phyloP scores from a whole-genome alignment of 257 asterid genomes.

The Gentiana straminea region DNA sequence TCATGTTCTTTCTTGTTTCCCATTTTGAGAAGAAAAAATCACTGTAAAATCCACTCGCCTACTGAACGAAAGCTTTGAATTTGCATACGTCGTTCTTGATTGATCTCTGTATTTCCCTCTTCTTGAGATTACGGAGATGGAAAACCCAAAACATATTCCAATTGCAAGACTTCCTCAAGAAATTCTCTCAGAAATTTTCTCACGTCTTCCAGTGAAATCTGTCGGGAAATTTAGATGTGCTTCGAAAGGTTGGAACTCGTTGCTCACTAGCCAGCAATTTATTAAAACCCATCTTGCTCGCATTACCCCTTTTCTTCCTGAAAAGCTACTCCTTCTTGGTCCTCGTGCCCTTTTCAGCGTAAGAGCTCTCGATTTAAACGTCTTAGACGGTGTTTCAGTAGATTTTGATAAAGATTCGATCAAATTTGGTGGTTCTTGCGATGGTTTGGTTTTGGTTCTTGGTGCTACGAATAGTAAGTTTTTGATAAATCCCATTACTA shows the following conservation, averaged over 20 bases:
- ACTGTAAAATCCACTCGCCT: too few species aligned
- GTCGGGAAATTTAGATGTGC: constrained; percentile 27
- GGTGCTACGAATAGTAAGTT: constrained; percentile 6
- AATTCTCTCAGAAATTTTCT: constrained; percentile 20
- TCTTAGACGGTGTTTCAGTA: neutral
- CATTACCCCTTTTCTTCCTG: constrained; percentile 1
- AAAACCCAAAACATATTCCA: too few species aligned
- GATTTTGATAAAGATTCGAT: constrained; percentile 18
- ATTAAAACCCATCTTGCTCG: constrained; percentile 15
- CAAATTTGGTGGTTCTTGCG: constrained; percentile 14
- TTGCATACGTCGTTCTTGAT: too few species aligned
- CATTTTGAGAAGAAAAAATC: too few species aligned
- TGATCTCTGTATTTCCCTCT: too few species aligned
- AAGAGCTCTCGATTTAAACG: neutral
- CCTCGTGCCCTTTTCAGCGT: constrained; percentile 6
- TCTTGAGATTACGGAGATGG: too few species aligned
- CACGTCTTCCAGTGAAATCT: constrained; percentile 20
- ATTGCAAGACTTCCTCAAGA: constrained; percentile 14
- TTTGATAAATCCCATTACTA: constrained; percentile 32
- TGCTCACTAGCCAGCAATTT: constrained; percentile 20
- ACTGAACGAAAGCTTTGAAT: too few species aligned
- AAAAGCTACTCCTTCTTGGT: constrained; percentile 13
- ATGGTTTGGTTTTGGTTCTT: constrained; percentile 4
- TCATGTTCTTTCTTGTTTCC: too few species aligned
- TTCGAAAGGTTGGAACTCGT: constrained; percentile 15